Conservation (phyloP, 1,139 yeast genomes). For the Zygoascus hellenicus region DNA sequence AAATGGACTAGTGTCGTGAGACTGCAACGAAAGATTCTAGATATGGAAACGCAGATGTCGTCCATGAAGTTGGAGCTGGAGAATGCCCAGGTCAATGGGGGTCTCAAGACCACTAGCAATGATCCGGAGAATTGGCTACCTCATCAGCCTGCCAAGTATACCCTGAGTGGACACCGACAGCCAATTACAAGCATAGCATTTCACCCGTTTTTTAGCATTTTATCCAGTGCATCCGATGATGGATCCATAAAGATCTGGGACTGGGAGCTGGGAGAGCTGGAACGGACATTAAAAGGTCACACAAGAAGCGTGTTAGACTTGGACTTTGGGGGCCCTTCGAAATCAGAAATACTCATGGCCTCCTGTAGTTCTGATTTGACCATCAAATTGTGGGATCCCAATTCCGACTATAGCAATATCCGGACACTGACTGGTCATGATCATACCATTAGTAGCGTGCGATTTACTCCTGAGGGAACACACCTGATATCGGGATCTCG, state of each 20-base stretch:
- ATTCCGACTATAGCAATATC: conserved; percentile 46
- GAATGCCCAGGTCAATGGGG: conserved; percentile 12
- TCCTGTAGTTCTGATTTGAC: conserved; percentile 72
- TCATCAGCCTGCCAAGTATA: conserved; percentile 40
- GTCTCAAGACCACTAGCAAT: conserved; percentile 25
- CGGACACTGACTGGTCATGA: conserved; percentile 84
- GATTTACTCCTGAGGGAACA: conserved; percentile 44
- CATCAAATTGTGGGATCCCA: conserved; percentile 65
- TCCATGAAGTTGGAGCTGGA: conserved; percentile 44
- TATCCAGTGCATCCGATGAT: conserved; percentile 67
- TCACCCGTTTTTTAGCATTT: conserved; percentile 65
- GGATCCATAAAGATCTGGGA: conserved; percentile 78
- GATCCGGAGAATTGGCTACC: conserved; percentile 63
- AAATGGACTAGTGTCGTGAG: conserved; percentile 88
- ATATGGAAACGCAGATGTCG: conserved; percentile 41
- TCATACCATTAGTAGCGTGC: conserved; percentile 69
- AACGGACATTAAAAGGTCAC: conserved; percentile 67
- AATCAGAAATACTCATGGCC: conserved; percentile 36
- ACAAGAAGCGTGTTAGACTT: conserved; percentile 62
- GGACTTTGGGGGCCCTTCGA: conserved; percentile 45
- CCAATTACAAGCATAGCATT: conserved; percentile 60
- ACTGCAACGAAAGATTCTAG: conserved; percentile 68
- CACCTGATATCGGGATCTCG: conserved; percentile 68
- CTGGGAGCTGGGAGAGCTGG: conserved; percentile 61
- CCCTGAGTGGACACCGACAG: conserved; percentile 52